Evolutionary conservation across 225 moss, liverwort and hornwort genomes (phyloP).

Genomic region (Sphagnum tenellum): DNA sequence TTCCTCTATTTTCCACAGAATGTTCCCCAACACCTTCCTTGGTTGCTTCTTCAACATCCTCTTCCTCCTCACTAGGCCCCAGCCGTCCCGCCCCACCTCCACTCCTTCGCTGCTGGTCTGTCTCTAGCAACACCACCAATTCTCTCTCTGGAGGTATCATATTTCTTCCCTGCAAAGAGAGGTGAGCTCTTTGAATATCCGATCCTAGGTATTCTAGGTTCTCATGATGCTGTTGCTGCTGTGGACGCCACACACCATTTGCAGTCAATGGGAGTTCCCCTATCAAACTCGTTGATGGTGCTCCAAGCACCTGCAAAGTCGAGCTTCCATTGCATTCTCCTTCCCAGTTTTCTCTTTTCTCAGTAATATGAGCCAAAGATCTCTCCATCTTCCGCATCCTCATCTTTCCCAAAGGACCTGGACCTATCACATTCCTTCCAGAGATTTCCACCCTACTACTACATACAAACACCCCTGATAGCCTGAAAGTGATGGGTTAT

Average conservation of each 20-base stretch:
- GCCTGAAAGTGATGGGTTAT: too few species aligned
- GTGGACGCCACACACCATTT: background rate
- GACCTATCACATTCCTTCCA: too few species aligned
- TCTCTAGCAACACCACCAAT: constrained; percentile 3
- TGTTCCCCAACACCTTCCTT: background rate
- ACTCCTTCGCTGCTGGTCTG: background rate
- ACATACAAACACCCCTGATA: too few species aligned
- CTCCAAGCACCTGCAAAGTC: too few species aligned
- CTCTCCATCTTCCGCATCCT: constrained; percentile 4
- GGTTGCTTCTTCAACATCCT: too few species aligned
- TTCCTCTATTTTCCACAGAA: background rate
- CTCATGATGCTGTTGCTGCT: background rate
- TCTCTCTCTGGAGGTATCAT: background rate
- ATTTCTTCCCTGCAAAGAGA: background rate
- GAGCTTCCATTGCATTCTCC: constrained; percentile 1
- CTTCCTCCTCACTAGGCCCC: background rate
- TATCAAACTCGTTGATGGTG: too few species aligned
- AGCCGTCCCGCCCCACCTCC: background rate
- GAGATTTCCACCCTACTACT: too few species aligned
- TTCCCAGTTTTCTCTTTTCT: constrained; percentile 1
- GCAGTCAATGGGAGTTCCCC: background rate
- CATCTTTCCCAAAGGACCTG: too few species aligned
- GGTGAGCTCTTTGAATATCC: background rate
- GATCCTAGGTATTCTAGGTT: constrained; percentile 3
- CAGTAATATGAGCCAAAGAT: constrained; percentile 1